Evolutionary conservation across 352 stramenopile genomes (phyloP).

Genomic region (Phytophthora pseudosyringae): DNA sequence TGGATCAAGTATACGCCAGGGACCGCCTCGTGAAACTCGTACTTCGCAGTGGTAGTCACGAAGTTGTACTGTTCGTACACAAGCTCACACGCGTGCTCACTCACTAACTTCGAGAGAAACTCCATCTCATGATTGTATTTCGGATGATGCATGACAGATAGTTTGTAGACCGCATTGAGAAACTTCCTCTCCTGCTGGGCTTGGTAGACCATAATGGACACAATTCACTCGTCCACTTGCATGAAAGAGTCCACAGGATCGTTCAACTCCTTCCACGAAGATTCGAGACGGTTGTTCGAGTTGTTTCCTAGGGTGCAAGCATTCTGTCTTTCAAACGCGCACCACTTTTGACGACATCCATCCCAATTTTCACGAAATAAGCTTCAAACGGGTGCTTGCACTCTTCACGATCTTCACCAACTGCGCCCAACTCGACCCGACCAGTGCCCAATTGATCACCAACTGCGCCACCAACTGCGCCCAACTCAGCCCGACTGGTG

Average conservation of each 20-base stretch:
- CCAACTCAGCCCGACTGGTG: too few species aligned
- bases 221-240: constrained; percentile 27
- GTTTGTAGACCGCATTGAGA: constrained; percentile 14
- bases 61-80: constrained; percentile 22
- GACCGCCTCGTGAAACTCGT: constrained; percentile 21
- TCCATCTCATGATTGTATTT: constrained; percentile 29
- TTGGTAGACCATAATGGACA: constrained; percentile 29
- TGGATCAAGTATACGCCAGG: constrained; percentile 14
- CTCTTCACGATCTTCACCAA: neutral
- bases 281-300: constrained; percentile 40
- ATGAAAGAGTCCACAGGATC: constrained; percentile 18
- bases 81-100: constrained; percentile 32
- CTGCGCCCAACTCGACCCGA: neutral
- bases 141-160: constrained; percentile 4
- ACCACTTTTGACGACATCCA: constrained; percentile 20
- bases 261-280: constrained; percentile 38
- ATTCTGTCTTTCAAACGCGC: constrained; percentile 18
- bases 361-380: constrained; percentile 41
- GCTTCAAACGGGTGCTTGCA: constrained; percentile 22
- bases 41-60: constrained; percentile 10
- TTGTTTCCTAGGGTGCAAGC: constrained; percentile 30
- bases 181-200: constrained; percentile 22
- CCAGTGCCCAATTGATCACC: too few species aligned
- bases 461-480: too few species aligned
- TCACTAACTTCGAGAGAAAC: constrained; percentile 22